Percentiles rank a stretch among this genome's conserved stretches.
Evolutionary conservation across 1,284 basidiomycete genomes (phyloP).

Genomic region (Trichosporon sp.): DNA sequence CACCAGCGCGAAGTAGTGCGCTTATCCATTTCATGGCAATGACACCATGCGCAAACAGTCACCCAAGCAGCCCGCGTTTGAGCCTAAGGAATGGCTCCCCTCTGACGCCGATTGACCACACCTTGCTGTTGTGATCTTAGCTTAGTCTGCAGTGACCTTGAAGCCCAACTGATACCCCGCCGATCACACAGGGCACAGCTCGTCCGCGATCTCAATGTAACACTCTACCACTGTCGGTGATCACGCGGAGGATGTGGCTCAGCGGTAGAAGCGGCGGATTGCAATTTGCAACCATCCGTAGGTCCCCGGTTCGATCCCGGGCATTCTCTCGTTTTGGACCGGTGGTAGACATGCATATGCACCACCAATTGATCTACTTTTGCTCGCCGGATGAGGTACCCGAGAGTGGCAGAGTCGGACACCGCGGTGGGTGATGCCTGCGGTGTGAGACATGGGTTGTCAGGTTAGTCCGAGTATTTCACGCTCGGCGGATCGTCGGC

Average conservation of each 20-base stretch:
- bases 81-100: too few relatives aligned
- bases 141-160: too few relatives aligned
- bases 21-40: too few relatives aligned
- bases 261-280: conserved; percentile 4
- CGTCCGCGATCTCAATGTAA: too few relatives aligned
- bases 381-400: neutral
- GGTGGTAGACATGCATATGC: neutral
- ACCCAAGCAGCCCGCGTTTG: too few relatives aligned
- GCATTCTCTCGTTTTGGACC: neutral
- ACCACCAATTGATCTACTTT: neutral
- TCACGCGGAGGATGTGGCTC: neutral
- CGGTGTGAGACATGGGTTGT: neutral
- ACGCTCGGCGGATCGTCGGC: neutral
- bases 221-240: neutral
- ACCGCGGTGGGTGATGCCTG: too few relatives aligned
- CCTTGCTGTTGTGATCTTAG: too few relatives aligned
- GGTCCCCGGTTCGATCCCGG: conserved; percentile 3
- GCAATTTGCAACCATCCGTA: conserved; percentile 3
- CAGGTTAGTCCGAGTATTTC: neutral
- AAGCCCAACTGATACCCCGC: too few relatives aligned
- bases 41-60: too few relatives aligned
- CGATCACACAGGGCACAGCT: neutral
- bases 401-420: neutral
- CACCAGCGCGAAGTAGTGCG: too few relatives aligned
- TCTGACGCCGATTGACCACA: too few relatives aligned